These are phyloP conservation scores for Phytophthora litchii DNA, from an alignment of 352 stramenopile species.

Conservation along the genomic window DNA sequence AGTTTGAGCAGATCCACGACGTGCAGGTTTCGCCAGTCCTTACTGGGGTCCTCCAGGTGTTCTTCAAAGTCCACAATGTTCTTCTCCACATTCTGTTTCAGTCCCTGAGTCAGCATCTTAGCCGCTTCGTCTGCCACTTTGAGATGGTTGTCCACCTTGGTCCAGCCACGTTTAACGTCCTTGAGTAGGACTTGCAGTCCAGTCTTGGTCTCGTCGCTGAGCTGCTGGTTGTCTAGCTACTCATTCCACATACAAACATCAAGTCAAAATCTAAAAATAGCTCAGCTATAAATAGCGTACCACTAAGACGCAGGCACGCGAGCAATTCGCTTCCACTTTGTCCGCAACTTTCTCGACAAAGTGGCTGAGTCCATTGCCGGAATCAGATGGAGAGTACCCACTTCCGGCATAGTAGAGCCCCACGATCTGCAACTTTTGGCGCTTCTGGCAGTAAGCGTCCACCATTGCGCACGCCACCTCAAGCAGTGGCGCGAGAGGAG, in stretches of 20 bases:
- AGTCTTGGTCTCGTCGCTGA: conserved; percentile 56
- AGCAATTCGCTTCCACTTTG: conserved; percentile 68
- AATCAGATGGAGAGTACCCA: conserved; percentile 38
- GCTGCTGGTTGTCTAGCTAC: conserved; percentile 61
- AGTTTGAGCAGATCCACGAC: conserved; percentile 73
- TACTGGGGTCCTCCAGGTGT: conserved; percentile 69
- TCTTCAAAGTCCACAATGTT: conserved; percentile 80
- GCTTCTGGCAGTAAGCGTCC: conserved; percentile 53
- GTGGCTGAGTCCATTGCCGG: conserved; percentile 43
- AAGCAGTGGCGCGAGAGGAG: conserved; percentile 65
- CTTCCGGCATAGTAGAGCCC: conserved; percentile 67
- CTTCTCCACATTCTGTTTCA: conserved; percentile 53
- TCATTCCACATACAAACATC: conserved; percentile 17
- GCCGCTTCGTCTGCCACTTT: conserved; percentile 47
- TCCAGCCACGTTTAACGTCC: conserved; percentile 84
- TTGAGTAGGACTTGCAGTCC: conserved; percentile 75
- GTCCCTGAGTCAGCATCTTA: conserved; percentile 48
- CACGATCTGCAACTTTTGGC: conserved; percentile 60
- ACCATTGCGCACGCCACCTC: conserved; percentile 76
- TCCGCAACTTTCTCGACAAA: conserved; percentile 73
- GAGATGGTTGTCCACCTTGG: conserved; percentile 68
- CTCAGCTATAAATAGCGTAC: conserved; percentile 21
- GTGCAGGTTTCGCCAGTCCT: conserved; percentile 82
- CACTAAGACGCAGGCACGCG: conserved; percentile 72
- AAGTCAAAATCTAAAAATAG: conserved; percentile 16